Evolutionary conservation across 148 eudicot species (phyloP), one percentile per base, ranked within the genome.

Genomic region (Vaccinium darrowii): DNA sequence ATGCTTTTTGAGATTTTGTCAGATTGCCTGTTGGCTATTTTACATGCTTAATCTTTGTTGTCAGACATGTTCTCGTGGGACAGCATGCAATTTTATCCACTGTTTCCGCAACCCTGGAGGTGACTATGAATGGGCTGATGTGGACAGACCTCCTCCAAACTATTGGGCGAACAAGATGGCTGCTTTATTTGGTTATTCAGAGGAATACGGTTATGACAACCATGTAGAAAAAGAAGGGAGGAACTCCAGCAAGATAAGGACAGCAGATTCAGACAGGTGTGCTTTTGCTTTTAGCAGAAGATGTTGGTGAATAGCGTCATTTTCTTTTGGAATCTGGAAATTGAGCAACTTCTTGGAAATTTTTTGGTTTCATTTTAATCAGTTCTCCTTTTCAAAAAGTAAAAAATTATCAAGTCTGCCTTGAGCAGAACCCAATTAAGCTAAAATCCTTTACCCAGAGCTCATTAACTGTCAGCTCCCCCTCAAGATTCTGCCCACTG

Each of bases 71-170:
- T 92, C 97, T 76, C 95, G 94, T 78, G 99, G 99, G 78, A 88
- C 95, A 60, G 90, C 94, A 75, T 96, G 99, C 92, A 96, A 96
- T 84, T 96, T 96, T 76, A 93, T 94, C 72, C 98, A 96, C 84
- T 96, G 97, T 89, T 96, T 96, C 84, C 92, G 88, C 71, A 96
- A 96, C 91, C 99, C 99, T 80, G 97, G 95, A 76, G 98, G 98
- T 79, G 98, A 96, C 78, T 96, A 96, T 90, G 98, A 94, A 91
- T 96, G 98, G 99, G 98, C 98, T 78, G 99, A 94, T 88, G 90
- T 91, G 95, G 98, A 95, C 88, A 95, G 91, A 91, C 93, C 98
- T 56, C 92, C 98, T 49, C 98, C 98, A 14, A 92, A 91, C 33
- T 94, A 92, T 84, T 94, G 99, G 98, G 86, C 87, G 69, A 84